A percentile compares a stretch with the other conserved stretches of the same genome.
Conservation (phyloP, 2,329 filamentous ascomycete species). For the Diaporthe amygdali region DNA sequence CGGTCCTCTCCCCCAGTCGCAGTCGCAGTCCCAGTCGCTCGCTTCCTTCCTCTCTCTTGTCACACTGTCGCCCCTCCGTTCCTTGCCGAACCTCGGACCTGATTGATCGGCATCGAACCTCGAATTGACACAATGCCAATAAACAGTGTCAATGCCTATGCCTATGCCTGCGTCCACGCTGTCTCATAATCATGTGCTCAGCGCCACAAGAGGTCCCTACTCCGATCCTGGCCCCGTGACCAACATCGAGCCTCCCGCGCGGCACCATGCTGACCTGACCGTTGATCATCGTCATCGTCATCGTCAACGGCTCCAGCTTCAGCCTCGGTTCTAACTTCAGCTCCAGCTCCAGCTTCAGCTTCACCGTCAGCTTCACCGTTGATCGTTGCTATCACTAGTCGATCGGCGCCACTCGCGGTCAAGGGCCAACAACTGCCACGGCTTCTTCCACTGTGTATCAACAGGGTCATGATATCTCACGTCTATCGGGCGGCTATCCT, state of each 20-base stretch:
- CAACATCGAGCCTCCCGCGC: not conserved
- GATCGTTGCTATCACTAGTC: not conserved
- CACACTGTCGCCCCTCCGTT: not conserved
- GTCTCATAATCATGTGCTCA: conserved; percentile 11
- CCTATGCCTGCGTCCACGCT: not conserved
- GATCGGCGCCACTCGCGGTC: not conserved
- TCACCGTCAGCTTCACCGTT: not conserved
- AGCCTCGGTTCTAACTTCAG: not conserved
- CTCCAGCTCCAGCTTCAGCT: not conserved
- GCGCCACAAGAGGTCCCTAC: not conserved
- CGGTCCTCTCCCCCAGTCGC: not conserved
- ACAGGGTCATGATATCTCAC: not conserved
- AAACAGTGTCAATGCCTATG: not conserved
- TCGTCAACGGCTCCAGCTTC: not conserved
- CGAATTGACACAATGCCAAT: not conserved
- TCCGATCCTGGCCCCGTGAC: not conserved
- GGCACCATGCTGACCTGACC: not conserved
- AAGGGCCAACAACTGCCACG: not conserved
- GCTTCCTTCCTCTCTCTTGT: not conserved
- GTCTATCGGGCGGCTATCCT: not conserved
- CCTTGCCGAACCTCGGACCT: conserved; percentile 8
- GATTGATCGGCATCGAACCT: not conserved
- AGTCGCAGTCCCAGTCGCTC: not conserved
- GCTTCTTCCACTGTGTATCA: not conserved
- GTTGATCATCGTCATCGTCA: not conserved